Evolutionary conservation across 371 early-diverging fungal genomes (phyloP), one percentile per base, ranked within the genome.

Genomic region (Mortierella sp.): DNA sequence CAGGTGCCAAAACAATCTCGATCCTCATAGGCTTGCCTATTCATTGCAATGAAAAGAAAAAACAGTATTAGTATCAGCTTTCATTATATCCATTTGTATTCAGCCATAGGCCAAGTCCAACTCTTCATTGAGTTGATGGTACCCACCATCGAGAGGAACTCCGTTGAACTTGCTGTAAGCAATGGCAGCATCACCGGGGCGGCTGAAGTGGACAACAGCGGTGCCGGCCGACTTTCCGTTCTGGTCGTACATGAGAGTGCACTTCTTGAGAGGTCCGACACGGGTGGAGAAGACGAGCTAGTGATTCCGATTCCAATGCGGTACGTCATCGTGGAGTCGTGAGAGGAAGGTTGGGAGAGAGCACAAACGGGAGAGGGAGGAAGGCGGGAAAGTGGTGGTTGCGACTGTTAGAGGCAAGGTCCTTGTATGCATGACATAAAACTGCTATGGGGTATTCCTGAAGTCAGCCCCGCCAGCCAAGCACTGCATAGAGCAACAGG

Each of bases 171-270:
- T 91, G 61, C 87, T 85, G 69, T 91, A 82, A 11, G 95, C 94
- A 31, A 68, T 52, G 8, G 79, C 71, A 4, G 94, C 92, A 73
- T 95, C 93, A 41, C 79, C 85, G 14, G 86, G 67, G 61, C 89
- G 87, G 53, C 61, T 71, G 83, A 94, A 96, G 68, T 91, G 77
- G 41, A 95, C 91, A 43, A 90, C 87, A 66, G 92, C 96, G 9
- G 90, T 89, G 45, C 96, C 96, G 70, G 88, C 90, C 26, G 94
- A 94, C 74, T 86, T 88, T 74, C 95, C 96, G 70, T 86, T 83
- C 47, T 88, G 86, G 79, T 91, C 91, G 83, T 89, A 95, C 90
- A 93, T 91, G 53, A 96, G 85, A 16, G 85, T 86, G n/a, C 92
- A 95, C 70, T 85, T 77, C 70, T 86, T 85, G 68, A 96, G 89